Evolutionary conservation across 345 rosid genomes (phyloP), one percentile per base, ranked within the genome.

Genomic region (Camelina neglecta): DNA sequence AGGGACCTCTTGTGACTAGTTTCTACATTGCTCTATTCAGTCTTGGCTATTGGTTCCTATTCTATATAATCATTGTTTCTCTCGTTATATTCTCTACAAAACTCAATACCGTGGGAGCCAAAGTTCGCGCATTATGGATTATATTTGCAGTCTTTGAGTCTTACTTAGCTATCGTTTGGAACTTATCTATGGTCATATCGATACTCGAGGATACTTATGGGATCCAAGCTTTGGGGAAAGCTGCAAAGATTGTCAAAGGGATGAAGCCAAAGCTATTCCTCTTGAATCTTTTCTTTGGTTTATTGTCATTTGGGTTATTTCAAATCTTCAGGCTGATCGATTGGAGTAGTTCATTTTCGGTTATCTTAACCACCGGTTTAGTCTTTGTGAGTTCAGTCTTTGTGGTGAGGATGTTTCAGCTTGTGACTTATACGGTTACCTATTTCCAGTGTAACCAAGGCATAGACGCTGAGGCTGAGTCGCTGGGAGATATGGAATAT

Each of bases 171-270:
- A 80, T 87, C 1, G 80, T 65, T 16, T 90, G 88, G 96, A 39
- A 29, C 23, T 49, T 86, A 11, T 87, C 90, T 11, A 1, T 85
- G 35, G 85, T 91, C 24, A 72, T 87, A 51, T 90, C 96, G 45
- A 80, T 83, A 11, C 71, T 87, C 7, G 96, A 87, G 56, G 80
- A 85, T 11, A 84, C 65, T 26, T 67, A 65, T 24, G 93, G 96
- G 50, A 72, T 83, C 8, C 84, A 81, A 78, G 88, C 88, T 24
- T 62, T 91, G 4, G 85, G 84, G 58, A 85, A 87, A 85, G 96
- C 93, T 11, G 82, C 81, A 54, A 54, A 60, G 81, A 73, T 91
- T 11, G 85, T 74, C 13, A 86, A 84, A 75, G 91, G 83, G 47
- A 77, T 72, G 85, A 61, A 72, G 26, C 64, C 73, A 13, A 81